A percentile compares a stretch with the other conserved stretches of the same genome.
phyloP scores from a whole-genome alignment of 2,329 filamentous ascomycete species.

The Diaporthe citriasiana region DNA sequence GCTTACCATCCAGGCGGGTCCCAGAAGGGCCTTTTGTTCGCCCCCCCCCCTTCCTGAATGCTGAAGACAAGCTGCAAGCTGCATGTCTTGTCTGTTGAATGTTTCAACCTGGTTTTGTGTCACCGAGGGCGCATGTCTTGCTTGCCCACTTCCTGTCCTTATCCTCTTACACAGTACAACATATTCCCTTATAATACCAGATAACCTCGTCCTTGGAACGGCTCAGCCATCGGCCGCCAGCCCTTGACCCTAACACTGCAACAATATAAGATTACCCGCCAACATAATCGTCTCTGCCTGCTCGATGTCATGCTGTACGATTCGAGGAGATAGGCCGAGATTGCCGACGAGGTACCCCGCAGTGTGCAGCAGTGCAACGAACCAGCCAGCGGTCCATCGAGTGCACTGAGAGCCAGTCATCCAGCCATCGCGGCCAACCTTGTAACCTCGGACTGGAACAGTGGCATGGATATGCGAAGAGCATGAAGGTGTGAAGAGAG shows the following conservation, averaged over 20 bases:
- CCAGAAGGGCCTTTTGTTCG: not conserved
- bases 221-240: not conserved
- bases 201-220: not conserved
- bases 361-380: constrained; percentile 2
- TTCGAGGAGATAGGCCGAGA: constrained; percentile 21
- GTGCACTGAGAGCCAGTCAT: constrained; percentile 5
- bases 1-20: constrained; percentile 32
- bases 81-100: not conserved
- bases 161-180: not conserved
- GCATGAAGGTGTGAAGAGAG: constrained; percentile 4
- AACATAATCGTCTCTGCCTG: not conserved
- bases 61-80: not conserved
- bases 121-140: not conserved
- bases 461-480: not conserved
- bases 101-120: constrained; percentile 16
- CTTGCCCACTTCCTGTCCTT: not conserved
- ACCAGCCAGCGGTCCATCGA: constrained; percentile 2
- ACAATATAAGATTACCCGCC: not conserved
- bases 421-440: constrained; percentile 1
- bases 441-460: constrained; percentile 9
- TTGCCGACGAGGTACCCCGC: constrained; percentile 30
- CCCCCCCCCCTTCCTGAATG: not conserved
- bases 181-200: constrained; percentile 15
- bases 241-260: constrained; percentile 24
- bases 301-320: constrained; percentile 14